phyloP scores from a whole-genome alignment of 2,329 filamentous ascomycete genomes.

The Niveomyces coronatus region DNA sequence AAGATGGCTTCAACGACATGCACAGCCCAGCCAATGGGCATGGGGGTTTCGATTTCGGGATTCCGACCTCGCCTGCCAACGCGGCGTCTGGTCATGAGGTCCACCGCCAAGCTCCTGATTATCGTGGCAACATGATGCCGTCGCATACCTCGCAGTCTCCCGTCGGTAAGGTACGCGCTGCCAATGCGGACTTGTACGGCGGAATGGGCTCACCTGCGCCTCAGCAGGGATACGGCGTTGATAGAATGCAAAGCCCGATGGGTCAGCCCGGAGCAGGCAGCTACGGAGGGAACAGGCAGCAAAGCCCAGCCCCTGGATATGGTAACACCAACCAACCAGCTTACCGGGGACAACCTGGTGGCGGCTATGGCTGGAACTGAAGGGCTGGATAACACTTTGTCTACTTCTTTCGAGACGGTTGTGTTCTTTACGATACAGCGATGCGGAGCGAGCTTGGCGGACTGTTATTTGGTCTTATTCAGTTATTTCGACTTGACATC shows the following conservation, averaged over 20 bases:
- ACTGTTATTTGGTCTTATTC: neutral
- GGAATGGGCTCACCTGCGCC: constrained; percentile 12
- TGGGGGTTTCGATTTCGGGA: constrained; percentile 8
- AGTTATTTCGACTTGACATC: constrained; percentile 1
- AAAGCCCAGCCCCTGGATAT: constrained; percentile 8
- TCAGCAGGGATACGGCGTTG: constrained; percentile 9
- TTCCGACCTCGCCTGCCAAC: constrained; percentile 1
- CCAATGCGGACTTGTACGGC: constrained; percentile 7
- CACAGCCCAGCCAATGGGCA: neutral
- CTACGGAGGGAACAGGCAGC: neutral
- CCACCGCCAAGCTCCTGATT: constrained; percentile 8
- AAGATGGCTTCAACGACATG: neutral
- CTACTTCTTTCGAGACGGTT: too few species aligned
- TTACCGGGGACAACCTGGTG: constrained; percentile 6
- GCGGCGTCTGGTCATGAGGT: neutral
- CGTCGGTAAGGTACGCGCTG: neutral
- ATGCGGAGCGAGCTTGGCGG: too few species aligned
- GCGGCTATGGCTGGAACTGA: constrained; percentile 5
- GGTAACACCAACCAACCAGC: constrained; percentile 3
- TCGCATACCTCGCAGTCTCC: constrained; percentile 1
- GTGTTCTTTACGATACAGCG: neutral
- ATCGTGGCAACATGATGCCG: constrained; percentile 5
- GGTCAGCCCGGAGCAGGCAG: constrained; percentile 8
- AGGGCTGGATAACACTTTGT: too few species aligned
- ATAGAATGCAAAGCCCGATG: constrained; percentile 10